Evolutionary conservation across 257 asterid genomes (phyloP).

Genomic region (Solanum bulbocastanum): DNA sequence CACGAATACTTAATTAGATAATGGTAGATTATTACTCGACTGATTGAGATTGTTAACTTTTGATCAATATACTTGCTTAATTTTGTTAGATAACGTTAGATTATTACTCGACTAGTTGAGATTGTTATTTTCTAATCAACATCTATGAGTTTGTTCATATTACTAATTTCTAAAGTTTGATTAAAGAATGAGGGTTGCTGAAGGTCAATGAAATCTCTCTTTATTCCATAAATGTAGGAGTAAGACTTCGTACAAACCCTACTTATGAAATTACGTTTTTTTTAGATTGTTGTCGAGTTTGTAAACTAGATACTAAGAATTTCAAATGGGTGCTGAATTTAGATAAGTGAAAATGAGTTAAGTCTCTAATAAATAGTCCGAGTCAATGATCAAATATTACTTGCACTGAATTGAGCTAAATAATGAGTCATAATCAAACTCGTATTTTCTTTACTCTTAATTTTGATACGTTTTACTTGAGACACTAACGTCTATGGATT

Average conservation of each 20-base stretch:
- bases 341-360: background rate
- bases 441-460: background rate
- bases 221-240: background rate
- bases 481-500: fast-evolving
- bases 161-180: background rate
- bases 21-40: background rate
- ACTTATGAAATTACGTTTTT: background rate
- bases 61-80: too few relatives aligned
- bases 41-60: too few relatives aligned
- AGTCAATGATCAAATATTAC: background rate
- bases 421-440: background rate
- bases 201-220: background rate
- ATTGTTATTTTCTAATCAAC: background rate
- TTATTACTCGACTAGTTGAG: background rate
- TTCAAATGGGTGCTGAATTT: background rate
- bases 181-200: background rate
- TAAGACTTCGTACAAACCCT: background rate
- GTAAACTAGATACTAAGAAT: background rate
- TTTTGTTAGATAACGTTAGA: too few relatives aligned
- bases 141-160: background rate
- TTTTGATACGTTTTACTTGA: background rate
- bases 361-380: background rate
- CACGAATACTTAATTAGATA: background rate
- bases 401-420: background rate
- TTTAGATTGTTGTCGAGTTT: background rate